A percentile compares a stretch with the other conserved stretches of the same genome.
These are phyloP conservation scores for Zoysia matrella DNA, from an alignment of 202 grass and related monocot genomes.

Conservation along the genomic window DNA sequence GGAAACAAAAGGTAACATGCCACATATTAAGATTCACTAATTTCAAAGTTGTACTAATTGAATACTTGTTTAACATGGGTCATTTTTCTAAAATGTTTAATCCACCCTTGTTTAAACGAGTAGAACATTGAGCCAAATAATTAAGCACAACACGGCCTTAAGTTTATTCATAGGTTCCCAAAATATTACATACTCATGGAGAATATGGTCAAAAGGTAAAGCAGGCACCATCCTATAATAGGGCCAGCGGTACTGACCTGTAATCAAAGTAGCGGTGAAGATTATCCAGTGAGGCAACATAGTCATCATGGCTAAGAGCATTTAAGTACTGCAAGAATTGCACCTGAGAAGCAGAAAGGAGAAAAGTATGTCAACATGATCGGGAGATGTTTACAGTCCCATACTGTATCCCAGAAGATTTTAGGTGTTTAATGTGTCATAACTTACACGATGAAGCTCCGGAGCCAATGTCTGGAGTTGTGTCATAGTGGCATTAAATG, in stretches of 20 bases:
- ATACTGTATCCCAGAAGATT: constrained; percentile 29
- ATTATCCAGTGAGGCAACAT: constrained; percentile 75
- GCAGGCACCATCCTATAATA: background rate
- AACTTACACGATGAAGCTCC: constrained; percentile 93
- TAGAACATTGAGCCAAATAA: constrained; percentile 27
- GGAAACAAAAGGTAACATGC: constrained; percentile 26
- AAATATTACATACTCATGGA: constrained; percentile 4
- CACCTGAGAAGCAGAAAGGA: constrained; percentile 57
- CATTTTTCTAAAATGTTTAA: constrained; percentile 5
- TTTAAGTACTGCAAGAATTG: constrained; percentile 95
- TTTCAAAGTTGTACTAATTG: background rate
- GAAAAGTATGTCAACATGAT: constrained; percentile 34
- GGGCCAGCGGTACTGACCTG: constrained; percentile 58
- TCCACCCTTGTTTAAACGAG: constrained; percentile 21
- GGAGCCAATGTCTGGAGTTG: constrained; percentile 86
- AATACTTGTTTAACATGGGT: background rate
- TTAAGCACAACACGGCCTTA: background rate
- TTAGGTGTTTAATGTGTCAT: constrained; percentile 24
- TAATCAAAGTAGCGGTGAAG: constrained; percentile 96
- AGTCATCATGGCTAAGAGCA: constrained; percentile 87
- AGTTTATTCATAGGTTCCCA: constrained; percentile 13
- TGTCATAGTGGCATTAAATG: constrained; percentile 74
- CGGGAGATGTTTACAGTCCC: constrained; percentile 6
- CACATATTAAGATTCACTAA: constrained; percentile 11
- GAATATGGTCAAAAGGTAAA: constrained; percentile 21